These are phyloP conservation scores for Haberlea rhodopensis DNA, from an alignment of 257 asterid species.

Conservation along the genomic window DNA sequence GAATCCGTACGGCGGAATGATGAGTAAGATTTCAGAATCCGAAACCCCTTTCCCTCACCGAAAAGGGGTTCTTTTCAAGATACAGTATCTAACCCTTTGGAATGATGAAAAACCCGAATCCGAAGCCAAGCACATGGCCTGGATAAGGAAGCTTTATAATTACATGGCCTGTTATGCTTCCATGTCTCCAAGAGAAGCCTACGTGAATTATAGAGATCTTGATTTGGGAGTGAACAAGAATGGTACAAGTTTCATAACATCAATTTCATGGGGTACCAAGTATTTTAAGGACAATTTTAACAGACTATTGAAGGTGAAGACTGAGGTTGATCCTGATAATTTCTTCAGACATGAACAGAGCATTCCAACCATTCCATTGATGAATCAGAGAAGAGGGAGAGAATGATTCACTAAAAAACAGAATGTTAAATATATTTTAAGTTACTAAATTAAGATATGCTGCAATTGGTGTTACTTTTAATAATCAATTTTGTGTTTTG, in stretches of 20 bases:
- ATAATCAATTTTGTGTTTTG: too few relatives aligned
- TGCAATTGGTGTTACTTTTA: not conserved
- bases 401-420: slow-evolving; percentile 29
- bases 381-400: slow-evolving; percentile 20
- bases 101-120: slow-evolving; percentile 38
- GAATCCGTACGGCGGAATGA: slow-evolving; percentile 71
- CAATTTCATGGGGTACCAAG: slow-evolving; percentile 56
- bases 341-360: slow-evolving; percentile 75
- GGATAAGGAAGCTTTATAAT: slow-evolving; percentile 52
- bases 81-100: slow-evolving; percentile 51
- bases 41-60: slow-evolving; percentile 69
- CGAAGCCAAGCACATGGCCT: slow-evolving; percentile 43
- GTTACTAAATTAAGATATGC: not conserved
- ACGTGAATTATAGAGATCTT: slow-evolving; percentile 70
- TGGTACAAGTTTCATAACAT: slow-evolving; percentile 35
- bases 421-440: not conserved
- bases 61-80: slow-evolving; percentile 42
- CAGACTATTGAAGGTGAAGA: slow-evolving; percentile 52
- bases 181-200: slow-evolving; percentile 59
- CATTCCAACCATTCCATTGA: slow-evolving; percentile 49
- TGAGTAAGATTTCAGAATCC: slow-evolving; percentile 49
- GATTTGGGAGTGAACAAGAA: slow-evolving; percentile 55
- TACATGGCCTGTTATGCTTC: slow-evolving; percentile 69
- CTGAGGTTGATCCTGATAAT: slow-evolving; percentile 59
- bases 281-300: slow-evolving; percentile 55